These are phyloP conservation scores for Eruca vesicaria DNA, from an alignment of 441 rosid genomes.

Conservation along the genomic window DNA sequence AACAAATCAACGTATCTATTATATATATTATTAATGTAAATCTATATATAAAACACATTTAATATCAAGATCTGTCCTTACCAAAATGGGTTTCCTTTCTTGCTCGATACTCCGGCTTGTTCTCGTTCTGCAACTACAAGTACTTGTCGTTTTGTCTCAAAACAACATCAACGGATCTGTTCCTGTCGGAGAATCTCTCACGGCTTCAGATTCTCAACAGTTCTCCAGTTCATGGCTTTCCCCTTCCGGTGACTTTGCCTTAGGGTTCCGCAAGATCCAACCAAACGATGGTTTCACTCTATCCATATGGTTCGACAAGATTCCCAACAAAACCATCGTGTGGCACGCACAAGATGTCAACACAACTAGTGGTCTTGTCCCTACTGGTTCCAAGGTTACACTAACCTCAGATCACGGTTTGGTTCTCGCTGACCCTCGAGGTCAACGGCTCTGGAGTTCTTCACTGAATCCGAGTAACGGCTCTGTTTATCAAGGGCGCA, in stretches of 20 bases:
- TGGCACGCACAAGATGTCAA: background rate
- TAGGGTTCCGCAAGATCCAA: slow-evolving; percentile 25
- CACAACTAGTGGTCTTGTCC: background rate
- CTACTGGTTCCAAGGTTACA: background rate
- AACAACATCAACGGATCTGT: slow-evolving; percentile 19
- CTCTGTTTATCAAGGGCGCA: slow-evolving; percentile 4
- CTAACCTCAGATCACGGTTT: background rate
- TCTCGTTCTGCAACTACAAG: slow-evolving; percentile 9
- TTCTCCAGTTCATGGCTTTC: slow-evolving; percentile 13
- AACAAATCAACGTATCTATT: background rate
- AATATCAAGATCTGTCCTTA: background rate
- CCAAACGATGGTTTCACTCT: slow-evolving; percentile 22
- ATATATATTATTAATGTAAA: background rate
- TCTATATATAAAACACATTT: background rate
- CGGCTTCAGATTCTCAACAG: slow-evolving; percentile 9
- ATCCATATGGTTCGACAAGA: background rate
- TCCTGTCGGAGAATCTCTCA: slow-evolving; percentile 26
- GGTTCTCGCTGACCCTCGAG: background rate
- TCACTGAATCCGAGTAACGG: background rate
- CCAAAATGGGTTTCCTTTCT: background rate
- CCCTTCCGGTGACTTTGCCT: slow-evolving; percentile 24
- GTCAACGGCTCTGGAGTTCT: background rate
- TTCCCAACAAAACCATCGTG: background rate
- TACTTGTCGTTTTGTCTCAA: slow-evolving; percentile 8
- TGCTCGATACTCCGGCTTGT: background rate